Evolutionary conservation across 805 yeast species (phyloP), one percentile per base, ranked within the genome.

Genomic region (Candida vaughaniae): DNA sequence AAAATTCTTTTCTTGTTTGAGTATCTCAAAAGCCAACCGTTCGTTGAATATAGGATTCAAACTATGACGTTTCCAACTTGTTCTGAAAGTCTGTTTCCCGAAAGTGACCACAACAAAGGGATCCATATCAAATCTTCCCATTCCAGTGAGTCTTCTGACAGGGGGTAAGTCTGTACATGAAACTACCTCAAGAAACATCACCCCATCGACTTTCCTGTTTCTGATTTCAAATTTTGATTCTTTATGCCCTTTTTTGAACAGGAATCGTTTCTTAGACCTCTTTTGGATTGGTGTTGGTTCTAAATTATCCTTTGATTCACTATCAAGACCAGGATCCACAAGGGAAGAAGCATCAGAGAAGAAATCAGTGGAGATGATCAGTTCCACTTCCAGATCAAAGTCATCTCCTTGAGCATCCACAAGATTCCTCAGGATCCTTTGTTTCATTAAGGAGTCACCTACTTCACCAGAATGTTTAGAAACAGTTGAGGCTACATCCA

Each of bases 61-160:
- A 1, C 87, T 82, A 56, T 91, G 97, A 16, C 85, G 75, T 47
- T 81, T 75, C 80, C 89, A 83, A 8, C 89, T 80, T 0, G 97
- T 89, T 47, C 95, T 76, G 58, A 78, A 91, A 0, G 91, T 88
- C 47, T 83, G 83, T 50, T 85, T 82, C 7, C 96, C 96, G 58
- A 91, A 88, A 0, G 96, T 81, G 1, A 88, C 82, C 14, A 91
- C 88, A 3, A 91, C 91, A 62, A 91, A 93, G 2, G 98, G 98
- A 55, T 93, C 99, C 95, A 93, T 87, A 58, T 89, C 96, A 53
- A 85, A 91, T 25, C 49, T 29, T 1, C 90, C 82, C 16, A 87
- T 77, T 7, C 89, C 67, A 0, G 85, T 78, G 11, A 85, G 64
- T 46, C 83, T 82, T 27, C 74, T 73, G 36, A 82, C 70, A 0